phyloP scores from a whole-genome alignment of 225 moss, liverwort and hornwort species.

The Takakia lepidozioides region DNA sequence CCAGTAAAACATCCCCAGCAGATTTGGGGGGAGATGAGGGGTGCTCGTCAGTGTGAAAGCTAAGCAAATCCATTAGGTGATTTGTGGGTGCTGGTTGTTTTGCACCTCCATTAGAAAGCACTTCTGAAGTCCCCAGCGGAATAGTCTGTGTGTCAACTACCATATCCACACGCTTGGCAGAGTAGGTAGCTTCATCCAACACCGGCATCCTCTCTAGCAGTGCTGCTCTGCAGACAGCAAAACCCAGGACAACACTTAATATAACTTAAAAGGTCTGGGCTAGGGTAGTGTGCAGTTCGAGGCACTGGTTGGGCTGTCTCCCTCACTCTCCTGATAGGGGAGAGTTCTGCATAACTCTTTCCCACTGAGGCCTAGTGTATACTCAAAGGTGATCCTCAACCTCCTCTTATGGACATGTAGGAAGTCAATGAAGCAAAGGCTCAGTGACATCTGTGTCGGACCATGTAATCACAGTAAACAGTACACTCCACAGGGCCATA shows the following conservation, averaged over 20 bases:
- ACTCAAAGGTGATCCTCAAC: no score
- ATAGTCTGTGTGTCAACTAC: conserved; percentile 48
- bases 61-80: conserved; percentile 38
- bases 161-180: conserved; percentile 69
- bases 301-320: no score
- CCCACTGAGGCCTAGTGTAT: no score
- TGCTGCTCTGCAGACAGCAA: conserved; percentile 38
- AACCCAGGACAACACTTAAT: background rate
- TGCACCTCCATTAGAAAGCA: conserved; percentile 55
- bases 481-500: no score
- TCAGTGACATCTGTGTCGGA: no score
- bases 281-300: no score
- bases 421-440: no score
- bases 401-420: no score
- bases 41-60: conserved; percentile 39
- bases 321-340: no score
- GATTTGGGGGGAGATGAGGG: conserved; percentile 22
- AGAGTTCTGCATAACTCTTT: no score
- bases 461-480: no score
- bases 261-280: no score
- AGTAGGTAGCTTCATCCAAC: conserved; percentile 77
- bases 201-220: conserved; percentile 94
- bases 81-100: conserved; percentile 27
- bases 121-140: conserved; percentile 22
- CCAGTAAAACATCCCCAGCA: conserved; percentile 32